Evolutionary conservation across 306 rosid genomes (phyloP), one percentile per base, ranked within the genome.

Genomic region (Vigna nakashimae): DNA sequence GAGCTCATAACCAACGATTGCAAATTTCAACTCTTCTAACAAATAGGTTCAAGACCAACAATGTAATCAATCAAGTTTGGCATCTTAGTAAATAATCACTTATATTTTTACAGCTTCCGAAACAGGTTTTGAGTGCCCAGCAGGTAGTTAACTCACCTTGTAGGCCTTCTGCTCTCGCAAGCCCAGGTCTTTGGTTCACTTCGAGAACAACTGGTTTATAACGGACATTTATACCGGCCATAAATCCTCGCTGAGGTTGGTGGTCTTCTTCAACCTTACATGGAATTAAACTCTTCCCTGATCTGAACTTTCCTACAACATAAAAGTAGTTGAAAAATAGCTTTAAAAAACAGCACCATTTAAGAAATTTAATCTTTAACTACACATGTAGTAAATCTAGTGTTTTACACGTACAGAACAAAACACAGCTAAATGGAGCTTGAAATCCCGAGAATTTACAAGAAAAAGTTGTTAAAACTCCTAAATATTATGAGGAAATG

Each of bases 1-100:
- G 2, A 65, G 50, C 55, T 15, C 1, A 36, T 5, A 52, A 52
- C 28, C 66, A 66, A 24, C 4, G 3, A 66, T 42, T 66, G 74
- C 45, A 76, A 43, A 46, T 57, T 9, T 22, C 69, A 67, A 77
- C 62, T 9, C 46, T 46, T 58, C 2, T 1, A 78, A 69, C 5
- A 46, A 46, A 69, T 18, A 20, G 8, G 18, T 28, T 38, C 45
- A 15, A 62, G 69, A 34, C 46, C 48, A 34, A 36, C 24, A 34
- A 64, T 36, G 49, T 36, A 36, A 64, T 17, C 18, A 17, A 64
- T 64, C 28, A 34, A 64, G 49, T 36, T 36, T 17, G 48, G 28
- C 45, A 36, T 36, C 69, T 16, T 8, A 36, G 20, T 32, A 62
- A 62, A 16, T 34, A 36, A n/a, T 36, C 68, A 14, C 14, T 34